A percentile compares a stretch with the other conserved stretches of the same genome.
These are phyloP conservation scores for Plicaturopsis crispa DNA, from an alignment of 768 basidiomycete genomes.

Conservation along the genomic window DNA sequence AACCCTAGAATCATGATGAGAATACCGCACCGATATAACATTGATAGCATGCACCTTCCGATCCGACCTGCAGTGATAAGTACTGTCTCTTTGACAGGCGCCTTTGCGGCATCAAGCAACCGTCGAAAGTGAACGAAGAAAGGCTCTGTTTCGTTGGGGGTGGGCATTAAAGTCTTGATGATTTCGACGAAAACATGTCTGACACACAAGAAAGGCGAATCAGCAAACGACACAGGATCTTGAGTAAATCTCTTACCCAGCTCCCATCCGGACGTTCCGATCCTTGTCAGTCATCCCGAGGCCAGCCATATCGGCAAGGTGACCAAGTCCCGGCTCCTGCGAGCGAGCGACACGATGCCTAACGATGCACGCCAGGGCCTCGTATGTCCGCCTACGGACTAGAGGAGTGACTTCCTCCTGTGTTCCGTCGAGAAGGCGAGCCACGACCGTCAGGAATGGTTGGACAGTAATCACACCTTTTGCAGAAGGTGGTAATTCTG, in stretches of 20 bases:
- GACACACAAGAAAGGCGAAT: slow-evolving; percentile 3
- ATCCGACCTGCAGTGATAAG: slow-evolving; percentile 54
- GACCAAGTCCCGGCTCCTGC: not conserved
- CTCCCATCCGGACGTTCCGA: slow-evolving; percentile 53
- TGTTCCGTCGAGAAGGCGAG: slow-evolving; percentile 37
- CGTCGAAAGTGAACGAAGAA: slow-evolving; percentile 40
- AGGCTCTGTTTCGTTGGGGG: slow-evolving; percentile 24
- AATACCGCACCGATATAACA: slow-evolving; percentile 1
- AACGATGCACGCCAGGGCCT: slow-evolving; percentile 31
- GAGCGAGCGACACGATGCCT: slow-evolving; percentile 29
- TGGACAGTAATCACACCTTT: not conserved
- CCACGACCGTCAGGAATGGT: not conserved
- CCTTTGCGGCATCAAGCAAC: slow-evolving; percentile 37
- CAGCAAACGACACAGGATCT: not conserved
- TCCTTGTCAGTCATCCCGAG: slow-evolving; percentile 45
- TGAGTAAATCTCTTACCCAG: slow-evolving; percentile 44
- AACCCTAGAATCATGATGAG: slow-evolving; percentile 24
- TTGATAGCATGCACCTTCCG: slow-evolving; percentile 24
- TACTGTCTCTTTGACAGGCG: slow-evolving; percentile 53
- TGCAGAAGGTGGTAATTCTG: too few relatives aligned
- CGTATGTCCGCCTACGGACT: slow-evolving; percentile 38
- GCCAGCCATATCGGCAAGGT: slow-evolving; percentile 26
- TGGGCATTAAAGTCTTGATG: slow-evolving; percentile 36
- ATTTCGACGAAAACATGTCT: slow-evolving; percentile 45
- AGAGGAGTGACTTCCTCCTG: slow-evolving; percentile 35